A percentile compares a stretch with the other conserved stretches of the same genome.
These are phyloP conservation scores for Anastatica hierochuntica DNA, from an alignment of 345 rosid species.

Conservation along the genomic window DNA sequence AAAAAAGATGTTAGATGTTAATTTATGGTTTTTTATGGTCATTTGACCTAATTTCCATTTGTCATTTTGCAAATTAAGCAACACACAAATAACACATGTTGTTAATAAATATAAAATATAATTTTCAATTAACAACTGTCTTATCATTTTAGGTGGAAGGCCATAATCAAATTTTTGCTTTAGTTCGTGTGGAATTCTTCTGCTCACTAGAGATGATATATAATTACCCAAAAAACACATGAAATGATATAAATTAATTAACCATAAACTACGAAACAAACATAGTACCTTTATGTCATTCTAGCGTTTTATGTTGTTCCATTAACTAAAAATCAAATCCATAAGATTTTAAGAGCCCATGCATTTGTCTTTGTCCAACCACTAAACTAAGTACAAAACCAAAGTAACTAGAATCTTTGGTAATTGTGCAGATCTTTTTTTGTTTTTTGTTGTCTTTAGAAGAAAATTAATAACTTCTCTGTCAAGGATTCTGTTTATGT, in stretches of 20 bases:
- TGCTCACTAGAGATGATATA: too few species aligned
- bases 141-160: too few species aligned
- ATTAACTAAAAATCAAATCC: conserved; percentile 3
- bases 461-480: conserved; percentile 27
- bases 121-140: too few species aligned
- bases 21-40: too few species aligned
- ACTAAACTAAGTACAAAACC: conserved; percentile 19
- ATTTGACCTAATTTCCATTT: too few species aligned
- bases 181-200: too few species aligned
- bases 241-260: background rate
- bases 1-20: too few species aligned
- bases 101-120: too few species aligned
- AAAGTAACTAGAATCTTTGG: conserved; percentile 30
- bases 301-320: conserved; percentile 5
- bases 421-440: conserved; percentile 28
- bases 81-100: too few species aligned
- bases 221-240: too few species aligned
- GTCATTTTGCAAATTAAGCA: too few species aligned
- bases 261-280: background rate
- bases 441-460: conserved; percentile 2
- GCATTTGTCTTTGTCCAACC: conserved; percentile 22
- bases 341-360: background rate
- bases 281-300: conserved; percentile 24
- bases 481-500: conserved; percentile 30
- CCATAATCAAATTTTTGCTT: too few species aligned